Evolutionary conservation across 1,139 yeast species (phyloP), one percentile per base, ranked within the genome.

Genomic region (Yamadazyma sp.): DNA sequence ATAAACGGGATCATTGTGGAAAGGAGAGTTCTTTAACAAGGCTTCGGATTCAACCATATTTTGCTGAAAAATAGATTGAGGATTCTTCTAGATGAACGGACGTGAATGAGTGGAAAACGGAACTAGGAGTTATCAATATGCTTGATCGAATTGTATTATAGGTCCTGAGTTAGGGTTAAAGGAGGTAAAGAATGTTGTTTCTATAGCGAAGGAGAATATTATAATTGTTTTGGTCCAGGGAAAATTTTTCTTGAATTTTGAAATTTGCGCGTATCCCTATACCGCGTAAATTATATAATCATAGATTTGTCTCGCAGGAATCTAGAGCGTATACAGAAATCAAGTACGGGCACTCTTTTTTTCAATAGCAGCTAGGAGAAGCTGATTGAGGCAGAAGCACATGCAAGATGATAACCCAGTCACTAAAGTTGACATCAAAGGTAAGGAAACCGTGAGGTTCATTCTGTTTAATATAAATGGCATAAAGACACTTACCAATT

Each of bases 381-480:
- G n/a, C n/a, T n/a, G n/a, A 8, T 20, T 20, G 22, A 5, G 22
- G 8, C 22, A 20, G 22, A 8, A 4, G 4, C 20, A 15, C 33
- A 30, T 30, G 33, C 33, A 27, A 11, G 23, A 29, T 27, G 37
- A 18, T 3, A 35, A 35, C 23, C 39, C 39, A 16, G 22, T 42
- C 15, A 27, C 17, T n/a, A 41, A 37, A 20, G 39, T 47, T 9
- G 49, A 41, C 17, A 6, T 8, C 31, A 33, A 49, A 27, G 14
- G 27, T 4, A 29, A 24, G 2, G 30, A 26, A 8, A 40, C 54
- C 7, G 29, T 69, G 3, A 62, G 92, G 18, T 67, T 79, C 37
- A 66, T 85, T 9, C 74, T 95, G 1, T 91, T 91, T 68, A 91
- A 91, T 56, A 86, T 91, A 33, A 89, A 92, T 52, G 97, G 97